Base-by-base conservation (phyloP, 2,329 filamentous ascomycete genomes). In the Calonectria crousiana region DNA sequence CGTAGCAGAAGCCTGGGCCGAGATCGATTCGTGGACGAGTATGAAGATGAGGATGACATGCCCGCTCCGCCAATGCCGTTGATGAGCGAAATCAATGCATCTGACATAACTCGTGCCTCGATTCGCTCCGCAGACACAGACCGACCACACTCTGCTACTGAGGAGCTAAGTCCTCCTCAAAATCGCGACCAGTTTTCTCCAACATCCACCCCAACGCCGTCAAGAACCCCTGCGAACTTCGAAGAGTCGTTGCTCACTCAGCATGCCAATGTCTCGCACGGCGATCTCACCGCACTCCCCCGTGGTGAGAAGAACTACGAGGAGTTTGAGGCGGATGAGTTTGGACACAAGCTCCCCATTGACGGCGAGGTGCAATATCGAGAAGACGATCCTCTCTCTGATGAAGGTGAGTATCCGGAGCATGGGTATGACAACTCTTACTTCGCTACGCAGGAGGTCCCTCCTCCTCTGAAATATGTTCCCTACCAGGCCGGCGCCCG, bases 81-180 rank as follows among this genome's bases (percentile, higher is more conserved):
- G 75, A 93, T 94, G 84, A 98, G 96, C 84, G 95, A 95, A 71
- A 91, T 98, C 72, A 94, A 95, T 77, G 92, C 94, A 52, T 98
- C 96, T 0, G 96, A 98, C 67, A 85, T 98, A 70, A 98, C 96
- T 0, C 90, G 96, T 78, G 94, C 94, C 20, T 98, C 96, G 0
- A 95, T 98, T 69, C 86, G 97, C 23, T 97, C 96, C 6, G 94
- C 95, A 36, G 92, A 94, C 34, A 95, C 94, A 0, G 95, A 95
- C 76, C 88, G 92, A 67, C 93, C 94, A 20, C 89, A 90, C 60
- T 95, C 94, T 23, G 92, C 93, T 28, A 93, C 89, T 80, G 92
- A 90, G 79, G 90, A 90, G 84, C 88, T 85, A 80, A 89, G 88
- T 1, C 92, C 92, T 16, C 84, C 93, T 60, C 90, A 90, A 49